Conservation (phyloP, 208 protist species). For the Naegleria fowleri region DNA sequence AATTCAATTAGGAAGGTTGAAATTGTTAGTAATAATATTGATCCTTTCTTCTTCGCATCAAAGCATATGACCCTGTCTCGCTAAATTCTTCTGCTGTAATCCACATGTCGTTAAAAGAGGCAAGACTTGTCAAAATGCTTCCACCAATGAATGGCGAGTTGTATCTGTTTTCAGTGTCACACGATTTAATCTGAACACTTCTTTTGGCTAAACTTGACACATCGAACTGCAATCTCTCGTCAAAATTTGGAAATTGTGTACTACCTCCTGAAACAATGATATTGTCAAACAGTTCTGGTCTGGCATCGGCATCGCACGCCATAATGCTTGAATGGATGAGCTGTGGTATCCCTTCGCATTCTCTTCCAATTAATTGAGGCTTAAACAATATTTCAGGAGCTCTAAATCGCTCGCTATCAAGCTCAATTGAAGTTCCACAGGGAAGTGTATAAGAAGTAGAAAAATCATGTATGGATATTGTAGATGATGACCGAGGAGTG, state of each 20-base stretch:
- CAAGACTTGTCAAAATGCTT: not conserved
- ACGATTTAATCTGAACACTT: not conserved
- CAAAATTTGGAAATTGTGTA: conserved; percentile 90
- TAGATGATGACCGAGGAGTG: not conserved
- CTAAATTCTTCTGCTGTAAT: not conserved
- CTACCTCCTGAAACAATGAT: conserved; percentile 88
- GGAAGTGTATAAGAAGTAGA: conserved; percentile 28
- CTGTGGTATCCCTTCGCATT: not conserved
- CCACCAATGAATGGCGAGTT: not conserved
- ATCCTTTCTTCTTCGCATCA: not conserved
- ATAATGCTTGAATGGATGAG: not conserved
- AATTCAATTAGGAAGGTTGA: too few relatives aligned
- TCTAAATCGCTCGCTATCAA: conserved; percentile 74
- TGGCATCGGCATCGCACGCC: not conserved
- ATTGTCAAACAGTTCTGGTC: conserved; percentile 69
- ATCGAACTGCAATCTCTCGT: conserved; percentile 71
- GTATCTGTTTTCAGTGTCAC: not conserved
- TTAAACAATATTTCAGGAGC: conserved; percentile 94
- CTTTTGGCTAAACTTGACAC: not conserved
- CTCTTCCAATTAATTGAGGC: conserved; percentile 50
- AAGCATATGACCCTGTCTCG: not conserved
- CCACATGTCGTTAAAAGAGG: not conserved
- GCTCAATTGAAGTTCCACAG: conserved; percentile 71
- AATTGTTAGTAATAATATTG: not conserved
- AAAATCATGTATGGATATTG: not conserved